Base-by-base conservation (phyloP, 371 early-diverging fungal species). In the Apophysomyces ossiformis region DNA sequence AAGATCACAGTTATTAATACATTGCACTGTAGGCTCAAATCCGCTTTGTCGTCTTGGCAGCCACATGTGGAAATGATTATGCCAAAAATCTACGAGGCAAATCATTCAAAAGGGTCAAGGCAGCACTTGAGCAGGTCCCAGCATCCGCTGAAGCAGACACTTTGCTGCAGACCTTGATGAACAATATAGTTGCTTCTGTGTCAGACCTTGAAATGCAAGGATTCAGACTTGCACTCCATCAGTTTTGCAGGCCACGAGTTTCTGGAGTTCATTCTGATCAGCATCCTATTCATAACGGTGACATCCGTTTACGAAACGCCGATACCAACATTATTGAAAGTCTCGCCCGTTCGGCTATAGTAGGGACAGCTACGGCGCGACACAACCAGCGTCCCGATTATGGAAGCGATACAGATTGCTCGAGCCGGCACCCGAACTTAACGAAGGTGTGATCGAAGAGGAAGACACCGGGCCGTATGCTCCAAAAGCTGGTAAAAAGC, bases 11-110 rank as follows among this genome's bases (percentile, higher is more conserved):
- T 46, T 46, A 46, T 16, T 47, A 18, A 47, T n/a, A 47, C 0
- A 47, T 15, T 47, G 47, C 7, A 16, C 37, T 37, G 9, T 59
- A 65, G 65, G 38, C 37, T 37, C 57, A 65, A 37, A 32, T 44
- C 1, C 58, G 46, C 32, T 58, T 65, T 21, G 65, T 50, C 21
- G 58, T 44, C 18, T 37, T 65, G 38, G 65, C 60, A 18, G 26
- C 59, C n/a, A 58, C 44, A 6, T 58, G 65, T 50, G 58, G 65
- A 16, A 65, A 65, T n/a, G 65, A 65, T 15, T 65, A 65, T 65
- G 65, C 65, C 6, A 18, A 41, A 35, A 65, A 64, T 37, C 11
- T 58, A 18, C 7, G 36, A 13, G 7, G 12, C 13, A 21, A 39
- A 32, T 56, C 64, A 16, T 57, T 56, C n/a, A 18, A 32, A 32